These are phyloP conservation scores for Paramecium pentaurelia DNA, from an alignment of 73 alveolate species.

Conservation along the genomic window DNA sequence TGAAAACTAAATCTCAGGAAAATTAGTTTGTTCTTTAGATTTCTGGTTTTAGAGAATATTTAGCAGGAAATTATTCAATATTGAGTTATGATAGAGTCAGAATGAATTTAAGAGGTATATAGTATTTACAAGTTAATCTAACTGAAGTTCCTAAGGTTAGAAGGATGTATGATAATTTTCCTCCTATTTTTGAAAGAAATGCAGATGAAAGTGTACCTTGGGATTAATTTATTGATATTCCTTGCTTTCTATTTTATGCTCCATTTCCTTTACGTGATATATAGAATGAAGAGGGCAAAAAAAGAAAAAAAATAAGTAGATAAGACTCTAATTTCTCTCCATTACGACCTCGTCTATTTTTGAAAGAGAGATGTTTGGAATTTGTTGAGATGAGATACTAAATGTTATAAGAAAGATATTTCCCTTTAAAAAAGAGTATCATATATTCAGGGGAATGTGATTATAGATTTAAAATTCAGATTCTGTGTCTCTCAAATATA, in stretches of 20 bases:
- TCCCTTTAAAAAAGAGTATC: background rate
- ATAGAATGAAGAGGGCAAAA: background rate
- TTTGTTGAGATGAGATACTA: background rate
- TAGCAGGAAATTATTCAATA: constrained; percentile 82
- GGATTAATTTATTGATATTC: background rate
- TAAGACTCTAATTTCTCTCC: background rate
- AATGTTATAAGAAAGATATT: background rate
- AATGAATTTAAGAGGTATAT: constrained; percentile 73
- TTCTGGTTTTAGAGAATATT: constrained; percentile 84
- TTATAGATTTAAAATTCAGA: constrained; percentile 39
- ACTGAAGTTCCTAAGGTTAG: constrained; percentile 44
- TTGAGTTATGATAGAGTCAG: constrained; percentile 86
- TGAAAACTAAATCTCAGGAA: constrained; percentile 58
- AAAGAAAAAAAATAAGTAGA: background rate
- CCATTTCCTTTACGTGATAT: background rate
- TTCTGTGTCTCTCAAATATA: constrained; percentile 52
- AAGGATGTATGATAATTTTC: constrained; percentile 22
- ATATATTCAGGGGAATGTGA: constrained; percentile 69
- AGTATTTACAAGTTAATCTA: constrained; percentile 39
- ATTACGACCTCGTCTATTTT: constrained; percentile 16
- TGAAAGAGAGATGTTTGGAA: constrained; percentile 14
- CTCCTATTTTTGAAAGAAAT: constrained; percentile 51
- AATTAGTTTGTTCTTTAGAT: constrained; percentile 72
- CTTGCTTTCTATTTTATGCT: background rate
- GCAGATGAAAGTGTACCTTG: constrained; percentile 1